Conservation (phyloP, 495 filamentous ascomycete genomes). For the Lasiosphaeris hirsuta region DNA sequence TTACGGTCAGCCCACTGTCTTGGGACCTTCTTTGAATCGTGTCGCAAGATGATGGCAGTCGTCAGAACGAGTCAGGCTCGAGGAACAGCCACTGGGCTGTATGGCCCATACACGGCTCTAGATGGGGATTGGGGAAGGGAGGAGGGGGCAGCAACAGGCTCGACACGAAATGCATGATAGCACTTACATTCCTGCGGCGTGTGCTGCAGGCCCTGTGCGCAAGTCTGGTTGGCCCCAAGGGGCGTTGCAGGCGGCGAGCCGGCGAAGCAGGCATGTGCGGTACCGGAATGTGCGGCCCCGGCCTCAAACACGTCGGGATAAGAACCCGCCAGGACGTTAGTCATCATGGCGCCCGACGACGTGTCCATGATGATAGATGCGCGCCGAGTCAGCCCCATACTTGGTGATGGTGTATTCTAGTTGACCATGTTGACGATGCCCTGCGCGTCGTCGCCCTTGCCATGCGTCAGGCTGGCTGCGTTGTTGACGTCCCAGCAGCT, state of each 20-base stretch:
- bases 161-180: background rate
- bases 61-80: too few relatives aligned
- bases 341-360: conserved; percentile 59
- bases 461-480: conserved; percentile 47
- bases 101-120: too few relatives aligned
- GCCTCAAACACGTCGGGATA: conserved; percentile 59
- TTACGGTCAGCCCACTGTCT: too few relatives aligned
- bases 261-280: conserved; percentile 50
- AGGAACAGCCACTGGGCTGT: too few relatives aligned
- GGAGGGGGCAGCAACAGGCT: background rate
- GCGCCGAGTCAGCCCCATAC: conserved; percentile 45
- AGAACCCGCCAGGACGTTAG: conserved; percentile 55
- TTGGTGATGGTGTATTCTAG: conserved; percentile 44
- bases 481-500: conserved; percentile 58
- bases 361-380: conserved; percentile 52
- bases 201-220: conserved; percentile 47
- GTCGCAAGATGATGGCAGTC: too few relatives aligned
- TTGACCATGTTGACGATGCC: conserved; percentile 57
- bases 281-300: conserved; percentile 53
- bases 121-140: too few relatives aligned
- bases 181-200: conserved; percentile 40
- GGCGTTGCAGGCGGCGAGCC: conserved; percentile 32
- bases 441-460: conserved; percentile 48
- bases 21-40: too few relatives aligned
- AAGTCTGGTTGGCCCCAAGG: conserved; percentile 46